Evolutionary conservation across 345 rosid genomes (phyloP), one percentile per base, ranked within the genome.

Genomic region (Populus ilicifolia): DNA sequence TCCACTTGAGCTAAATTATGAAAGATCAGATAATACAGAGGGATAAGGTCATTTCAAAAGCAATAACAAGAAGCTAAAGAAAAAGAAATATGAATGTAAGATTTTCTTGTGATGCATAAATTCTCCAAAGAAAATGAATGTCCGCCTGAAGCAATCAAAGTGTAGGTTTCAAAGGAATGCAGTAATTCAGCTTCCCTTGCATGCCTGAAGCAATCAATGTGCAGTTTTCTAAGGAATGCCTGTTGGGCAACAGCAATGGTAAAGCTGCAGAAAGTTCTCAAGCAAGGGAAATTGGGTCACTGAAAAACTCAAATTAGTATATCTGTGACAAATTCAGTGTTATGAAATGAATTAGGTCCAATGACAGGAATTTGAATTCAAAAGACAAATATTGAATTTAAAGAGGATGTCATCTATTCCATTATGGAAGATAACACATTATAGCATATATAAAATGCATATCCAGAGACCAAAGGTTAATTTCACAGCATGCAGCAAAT

Each of bases 191-290:
- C 61, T 52, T 52, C 61, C 61, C 61, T 20, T 52, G 23, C 23
- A 20, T 52, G 61, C 61, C 9, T 20, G 61, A 52, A 52, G 25
- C 23, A 52, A 52, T 52, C 61, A 52, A 44, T 2, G 1, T 4
- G 54, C 67, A 68, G 17, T 69, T 54, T 27, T 69, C 33, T 18
- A 59, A 18, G 30, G n/a, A 75, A 46, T 64, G 27, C 39, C n/a
- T 61, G 13, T 52, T 2, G 8, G 61, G 23, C 6, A 17, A 41
- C 29, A 75, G 79, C 69, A 59, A 59, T 27, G 25, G 38, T 20
- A 25, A 39, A 71, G 71, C 64, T 43, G 70, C 74, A 65, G 43
- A 73, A 36, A 75, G 63, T 46, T 41, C 46, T 21, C 41, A 36
- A 0, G 17, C 17, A 25, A 2, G 68, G 71, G 72, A 41, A 33